These are phyloP conservation scores for Stylosanthes scabra DNA, from an alignment of 331 rosid genomes.

Conservation along the genomic window DNA sequence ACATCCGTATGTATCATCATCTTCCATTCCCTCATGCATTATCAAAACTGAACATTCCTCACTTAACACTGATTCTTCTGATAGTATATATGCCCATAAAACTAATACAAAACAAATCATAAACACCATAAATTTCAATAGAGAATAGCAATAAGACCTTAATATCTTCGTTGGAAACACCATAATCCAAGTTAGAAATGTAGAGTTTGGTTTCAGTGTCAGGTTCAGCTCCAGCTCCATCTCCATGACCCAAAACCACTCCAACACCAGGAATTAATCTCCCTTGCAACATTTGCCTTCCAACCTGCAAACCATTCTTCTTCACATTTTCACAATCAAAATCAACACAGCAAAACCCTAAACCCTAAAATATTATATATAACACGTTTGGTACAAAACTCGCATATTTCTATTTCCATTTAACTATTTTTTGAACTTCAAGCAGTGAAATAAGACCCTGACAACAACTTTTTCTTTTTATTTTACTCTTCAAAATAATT, in stretches of 20 bases:
- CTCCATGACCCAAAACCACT: background rate
- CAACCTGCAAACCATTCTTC: background rate
- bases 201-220: constrained; percentile 75
- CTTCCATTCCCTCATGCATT: background rate
- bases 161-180: constrained; percentile 82
- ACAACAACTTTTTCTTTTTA: background rate
- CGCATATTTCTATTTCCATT: background rate
- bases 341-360: background rate
- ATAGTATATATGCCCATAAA: background rate
- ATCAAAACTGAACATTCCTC: background rate
- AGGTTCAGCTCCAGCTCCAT: background rate
- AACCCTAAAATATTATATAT: background rate
- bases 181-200: constrained; percentile 80
- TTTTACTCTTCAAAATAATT: background rate
- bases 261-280: background rate
- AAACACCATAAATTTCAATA: background rate
- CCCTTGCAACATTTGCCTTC: constrained; percentile 15
- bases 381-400: background rate
- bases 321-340: background rate
- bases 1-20: too few relatives aligned
- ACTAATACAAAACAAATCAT: background rate
- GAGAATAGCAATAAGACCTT: constrained; percentile 52
- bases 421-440: background rate
- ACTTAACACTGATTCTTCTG: background rate
- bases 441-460: too few relatives aligned